Conservation (phyloP, 805 yeast genomes). For the Metschnikowia anglica region DNA sequence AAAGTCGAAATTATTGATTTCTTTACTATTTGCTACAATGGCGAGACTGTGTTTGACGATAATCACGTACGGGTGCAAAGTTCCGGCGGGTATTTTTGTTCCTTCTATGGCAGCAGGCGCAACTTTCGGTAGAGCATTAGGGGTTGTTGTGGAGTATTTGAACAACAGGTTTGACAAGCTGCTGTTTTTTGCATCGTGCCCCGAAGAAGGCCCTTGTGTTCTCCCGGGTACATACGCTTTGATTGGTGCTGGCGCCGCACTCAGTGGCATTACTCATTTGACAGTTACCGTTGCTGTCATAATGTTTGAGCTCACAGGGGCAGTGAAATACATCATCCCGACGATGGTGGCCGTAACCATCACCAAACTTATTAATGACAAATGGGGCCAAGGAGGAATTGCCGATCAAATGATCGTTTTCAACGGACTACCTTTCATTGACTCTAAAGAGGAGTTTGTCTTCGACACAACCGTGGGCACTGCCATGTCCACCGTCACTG, state of each 20-base stretch:
- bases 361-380: slow-evolving; percentile 76
- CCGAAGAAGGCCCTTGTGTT: slow-evolving; percentile 51
- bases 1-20: slow-evolving; percentile 41
- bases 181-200: slow-evolving; percentile 33
- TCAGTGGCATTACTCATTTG: slow-evolving; percentile 91
- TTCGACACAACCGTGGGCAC: slow-evolving; percentile 48
- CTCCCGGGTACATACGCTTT: slow-evolving; percentile 95
- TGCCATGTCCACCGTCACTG: slow-evolving; percentile 57
- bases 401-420: slow-evolving; percentile 92
- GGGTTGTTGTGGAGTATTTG: slow-evolving; percentile 60
- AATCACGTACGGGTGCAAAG: slow-evolving; percentile 86
- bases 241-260: slow-evolving; percentile 92
- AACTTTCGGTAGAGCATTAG: slow-evolving; percentile 84
- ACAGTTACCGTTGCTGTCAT: slow-evolving; percentile 92
- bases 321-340: slow-evolving; percentile 85
- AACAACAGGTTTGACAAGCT: slow-evolving; percentile 35
- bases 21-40: slow-evolving; percentile 68
- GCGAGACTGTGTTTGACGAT: slow-evolving; percentile 71
- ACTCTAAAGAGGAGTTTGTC: slow-evolving; percentile 63
- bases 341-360: slow-evolving; percentile 94
- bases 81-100: slow-evolving; percentile 97
- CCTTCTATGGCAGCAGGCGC: slow-evolving; percentile 98
- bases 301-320: slow-evolving; percentile 96
- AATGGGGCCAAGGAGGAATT: slow-evolving; percentile 79
- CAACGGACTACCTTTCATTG: slow-evolving; percentile 84